Conservation (phyloP, 208 protist species). For the Crithidia expoeki region DNA sequence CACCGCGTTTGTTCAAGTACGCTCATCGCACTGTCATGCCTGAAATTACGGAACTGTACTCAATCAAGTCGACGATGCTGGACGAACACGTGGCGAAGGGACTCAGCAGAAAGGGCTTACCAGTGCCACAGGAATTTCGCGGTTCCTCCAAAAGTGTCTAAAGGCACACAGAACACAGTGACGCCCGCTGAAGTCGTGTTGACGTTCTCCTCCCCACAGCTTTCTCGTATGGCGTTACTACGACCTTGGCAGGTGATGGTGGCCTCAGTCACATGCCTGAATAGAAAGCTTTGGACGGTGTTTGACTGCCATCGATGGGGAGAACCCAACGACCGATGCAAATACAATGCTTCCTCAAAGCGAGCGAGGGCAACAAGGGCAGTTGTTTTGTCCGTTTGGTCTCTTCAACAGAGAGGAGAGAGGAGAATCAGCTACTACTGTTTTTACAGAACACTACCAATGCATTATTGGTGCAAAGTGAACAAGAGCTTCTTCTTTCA, state of each 20-base stretch:
- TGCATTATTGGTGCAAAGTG: background rate
- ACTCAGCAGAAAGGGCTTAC: conserved; percentile 27
- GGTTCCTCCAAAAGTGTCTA: background rate
- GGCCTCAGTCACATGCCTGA: too few relatives aligned
- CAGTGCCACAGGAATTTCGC: conserved; percentile 13
- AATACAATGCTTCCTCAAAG: too few relatives aligned
- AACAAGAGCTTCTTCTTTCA: background rate
- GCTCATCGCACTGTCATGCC: conserved; percentile 73
- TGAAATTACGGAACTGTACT: conserved; percentile 68
- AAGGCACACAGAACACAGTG: too few relatives aligned
- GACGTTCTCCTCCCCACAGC: too few relatives aligned
- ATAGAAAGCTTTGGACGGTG: too few relatives aligned
- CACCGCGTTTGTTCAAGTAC: conserved; percentile 65
- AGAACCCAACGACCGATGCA: too few relatives aligned
- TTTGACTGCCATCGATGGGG: too few relatives aligned
- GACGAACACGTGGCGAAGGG: conserved; percentile 32
- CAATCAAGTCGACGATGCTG: conserved; percentile 19
- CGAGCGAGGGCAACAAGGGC: too few relatives aligned
- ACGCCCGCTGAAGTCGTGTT: too few relatives aligned
- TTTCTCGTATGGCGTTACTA: too few relatives aligned
- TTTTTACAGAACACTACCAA: background rate
- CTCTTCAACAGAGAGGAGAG: background rate
- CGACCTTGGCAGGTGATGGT: too few relatives aligned
- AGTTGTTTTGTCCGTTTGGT: too few relatives aligned
- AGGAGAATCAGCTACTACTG: background rate